Base-by-base conservation (phyloP, 805 yeast genomes). In the Isabelozyma rhagii region DNA sequence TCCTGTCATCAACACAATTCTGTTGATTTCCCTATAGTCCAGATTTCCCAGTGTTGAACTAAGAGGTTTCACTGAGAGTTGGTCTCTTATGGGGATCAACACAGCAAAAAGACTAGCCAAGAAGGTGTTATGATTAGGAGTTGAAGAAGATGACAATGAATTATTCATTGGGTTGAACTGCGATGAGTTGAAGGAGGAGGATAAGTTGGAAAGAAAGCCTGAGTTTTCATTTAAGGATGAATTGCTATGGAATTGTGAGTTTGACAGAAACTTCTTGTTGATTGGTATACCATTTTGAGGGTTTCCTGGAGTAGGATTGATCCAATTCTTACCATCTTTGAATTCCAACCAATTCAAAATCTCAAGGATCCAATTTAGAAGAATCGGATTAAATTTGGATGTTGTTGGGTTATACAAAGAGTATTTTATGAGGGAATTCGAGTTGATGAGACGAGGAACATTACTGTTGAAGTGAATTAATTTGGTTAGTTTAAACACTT, bases 1-100 rank as follows among this genome's bases (percentile, higher is more conserved):
- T 13, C 83, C 79, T 0, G 87, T 81, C 78, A 81, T 74, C 3
- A 82, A 69, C 1, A 81, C 81, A 1, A 82, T 69, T 42, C 85
- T 68, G 7, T 78, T 69, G n/a, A 73, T 61, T 41, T 71, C 75
- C 31, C 60, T 60, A 2, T 54, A 45, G 11, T 56, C 43, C 3
- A 57, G 48, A 28, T 56, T 63, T 36, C 62, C 63, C 21, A 62
- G 55, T 40, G 52, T 55, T 17, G 49, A 51, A 42, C 18, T 51
- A 38, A 59, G 54, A 1, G 81, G 79, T 41, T 68, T 71, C 7
- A 54, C 47, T 8, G 63, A 54, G 41, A 79, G 61, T 49, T 71
- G 65, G 2, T 63, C 49, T 40, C 78, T 59, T 5, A 70, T 52
- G 1, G 81, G 82, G 2, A 75, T 48, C 15, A 80, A 51, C n/a